Percentiles rank a stretch among this genome's conserved stretches.
Conservation (phyloP, 495 filamentous ascomycete species). For the Geoglossum glabrum region DNA sequence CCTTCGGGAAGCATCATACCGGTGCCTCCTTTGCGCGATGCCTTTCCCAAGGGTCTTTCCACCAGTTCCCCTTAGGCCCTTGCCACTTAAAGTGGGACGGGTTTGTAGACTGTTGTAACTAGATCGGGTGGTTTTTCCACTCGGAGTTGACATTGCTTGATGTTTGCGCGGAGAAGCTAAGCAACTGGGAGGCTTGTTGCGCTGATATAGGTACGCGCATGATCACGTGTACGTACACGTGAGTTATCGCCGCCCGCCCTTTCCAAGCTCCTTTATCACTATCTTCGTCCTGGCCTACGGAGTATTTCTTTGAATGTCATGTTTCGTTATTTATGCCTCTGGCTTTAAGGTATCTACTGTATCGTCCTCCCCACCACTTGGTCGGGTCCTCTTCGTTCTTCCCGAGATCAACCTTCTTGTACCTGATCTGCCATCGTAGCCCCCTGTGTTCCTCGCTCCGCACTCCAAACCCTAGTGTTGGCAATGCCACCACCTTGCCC, state of each 20-base stretch:
- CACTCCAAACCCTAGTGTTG: constrained; percentile 25
- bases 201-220: too few relatives aligned
- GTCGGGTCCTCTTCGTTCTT: neutral
- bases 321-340: neutral
- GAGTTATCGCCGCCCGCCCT: too few relatives aligned
- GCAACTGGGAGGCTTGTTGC: too few relatives aligned
- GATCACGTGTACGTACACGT: too few relatives aligned
- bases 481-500: constrained; percentile 24
- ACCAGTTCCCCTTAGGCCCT: neutral
- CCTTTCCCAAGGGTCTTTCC: neutral
- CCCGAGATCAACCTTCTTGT: constrained; percentile 17
- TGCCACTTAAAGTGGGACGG: neutral
- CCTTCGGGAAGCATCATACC: neutral
- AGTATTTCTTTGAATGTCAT: neutral
- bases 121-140: neutral
- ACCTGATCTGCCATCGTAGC: constrained; percentile 27
- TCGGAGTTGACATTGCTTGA: neutral
- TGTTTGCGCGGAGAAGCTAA: too few relatives aligned
- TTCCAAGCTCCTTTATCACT: too few relatives aligned
- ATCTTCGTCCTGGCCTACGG: too few relatives aligned
- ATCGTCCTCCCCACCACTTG: neutral
- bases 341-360: neutral
- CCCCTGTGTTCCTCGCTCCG: constrained; percentile 15
- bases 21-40: neutral
- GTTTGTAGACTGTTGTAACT: neutral